Base-by-base conservation (phyloP, 139 green algal species). In the Closterium sp. region DNA sequence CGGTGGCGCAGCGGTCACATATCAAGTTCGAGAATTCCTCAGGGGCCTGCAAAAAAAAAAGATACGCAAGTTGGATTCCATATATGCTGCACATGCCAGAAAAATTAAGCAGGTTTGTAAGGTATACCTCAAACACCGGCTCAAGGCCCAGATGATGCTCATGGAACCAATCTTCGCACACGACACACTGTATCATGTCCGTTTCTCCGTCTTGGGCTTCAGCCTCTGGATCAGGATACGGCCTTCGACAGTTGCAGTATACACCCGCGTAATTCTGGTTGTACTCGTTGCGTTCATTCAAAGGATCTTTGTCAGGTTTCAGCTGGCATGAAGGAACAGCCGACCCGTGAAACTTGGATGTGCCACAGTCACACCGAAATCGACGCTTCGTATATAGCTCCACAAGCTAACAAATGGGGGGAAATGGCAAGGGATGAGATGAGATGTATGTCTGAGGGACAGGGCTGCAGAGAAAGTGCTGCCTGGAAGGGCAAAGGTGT, bases 151-250 rank as follows among this genome's bases (percentile, higher is more conserved):
- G 90, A 79, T 95, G 92, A 7, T 93, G 85, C 30, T 94, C 87
- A 32, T 95, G 92, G 29, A 94, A 94, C 92, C 92, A 95, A 34
- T 95, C 92, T 88, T 95, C 92, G 50, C 92, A 95, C 28, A 94
- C 29, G n/a, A 32, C 28, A 38, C 92, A 95, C 38, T 95, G 92
- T 21, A 93, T n/a, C 92, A 95, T 95, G 30, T 91, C 45, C 86
- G 92, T 91, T 19, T 79, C 28, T 34, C 88, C 32, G 22, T 13
- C 90, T 42, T n/a, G 7, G n/a, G 92, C 24, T 5, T 22, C 84
- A 27, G 91, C 29, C 31, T 94, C 90, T 21, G 90, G 90, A 34
- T 95, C 92, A 28, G 92, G 92, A 70, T 94, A 95, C 28, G 90
- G 90, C 28, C 92, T 73, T 24, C 27, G 22, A 31, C 92, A 95